phyloP scores from a whole-genome alignment of 768 basidiomycete species.

The Lentinula detonsa region DNA sequence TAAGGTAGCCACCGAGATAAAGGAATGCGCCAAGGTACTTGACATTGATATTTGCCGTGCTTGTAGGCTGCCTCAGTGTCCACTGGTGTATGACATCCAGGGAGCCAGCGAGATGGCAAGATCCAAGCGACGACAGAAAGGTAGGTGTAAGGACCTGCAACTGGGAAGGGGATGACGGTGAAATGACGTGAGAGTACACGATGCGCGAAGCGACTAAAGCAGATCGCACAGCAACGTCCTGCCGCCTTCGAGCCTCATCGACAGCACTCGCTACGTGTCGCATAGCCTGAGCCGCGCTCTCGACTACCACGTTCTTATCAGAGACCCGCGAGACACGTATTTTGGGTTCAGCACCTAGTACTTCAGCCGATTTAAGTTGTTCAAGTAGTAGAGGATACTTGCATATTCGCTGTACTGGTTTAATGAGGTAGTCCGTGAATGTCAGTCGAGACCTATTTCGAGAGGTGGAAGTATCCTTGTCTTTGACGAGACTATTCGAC shows the following conservation, averaged over 20 bases:
- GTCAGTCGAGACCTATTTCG: slow-evolving; percentile 36
- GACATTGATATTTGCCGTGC: slow-evolving; percentile 52
- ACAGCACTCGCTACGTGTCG: slow-evolving; percentile 70
- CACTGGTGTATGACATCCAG: slow-evolving; percentile 81
- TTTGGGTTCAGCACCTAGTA: slow-evolving; percentile 16
- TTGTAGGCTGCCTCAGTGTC: slow-evolving; percentile 31
- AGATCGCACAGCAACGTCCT: slow-evolving; percentile 61
- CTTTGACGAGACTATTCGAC: slow-evolving; percentile 20
- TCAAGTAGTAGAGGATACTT: slow-evolving; percentile 89
- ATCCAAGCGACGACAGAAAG: slow-evolving; percentile 74
- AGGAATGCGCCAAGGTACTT: slow-evolving; percentile 91
- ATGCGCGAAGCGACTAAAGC: slow-evolving; percentile 67
- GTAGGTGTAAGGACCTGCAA: slow-evolving; percentile 36
- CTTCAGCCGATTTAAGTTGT: slow-evolving; percentile 45
- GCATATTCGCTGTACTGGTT: slow-evolving; percentile 95
- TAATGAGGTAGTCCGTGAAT: slow-evolving; percentile 89
- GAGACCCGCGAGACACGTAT: slow-evolving; percentile 11
- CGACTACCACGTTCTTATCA: slow-evolving; percentile 38
- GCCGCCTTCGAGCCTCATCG: slow-evolving; percentile 69
- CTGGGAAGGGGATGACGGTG: slow-evolving; percentile 17
- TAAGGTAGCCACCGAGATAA: slow-evolving; percentile 78
- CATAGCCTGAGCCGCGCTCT: slow-evolving; percentile 65
- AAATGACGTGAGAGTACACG: slow-evolving; percentile 26
- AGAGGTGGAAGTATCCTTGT: slow-evolving; percentile 24
- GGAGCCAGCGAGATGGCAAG: slow-evolving; percentile 76